Base-by-base conservation (phyloP, 768 basidiomycete genomes). In the Zangia roseola region DNA sequence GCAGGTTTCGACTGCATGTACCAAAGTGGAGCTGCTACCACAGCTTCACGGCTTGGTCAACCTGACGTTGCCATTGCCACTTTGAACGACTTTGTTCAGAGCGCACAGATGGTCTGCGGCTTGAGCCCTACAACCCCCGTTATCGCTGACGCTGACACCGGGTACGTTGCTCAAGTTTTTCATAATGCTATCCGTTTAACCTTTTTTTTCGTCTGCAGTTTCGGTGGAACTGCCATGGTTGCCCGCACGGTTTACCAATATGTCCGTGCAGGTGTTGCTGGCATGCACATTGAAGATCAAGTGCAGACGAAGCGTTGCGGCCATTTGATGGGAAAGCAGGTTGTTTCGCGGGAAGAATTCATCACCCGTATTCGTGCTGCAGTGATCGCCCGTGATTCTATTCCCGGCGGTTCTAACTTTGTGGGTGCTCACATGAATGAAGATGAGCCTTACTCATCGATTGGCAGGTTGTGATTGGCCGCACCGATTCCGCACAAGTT, bases 11-110 rank as follows among this genome's bases (percentile, higher is more conserved):
- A 77, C 21, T 89, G 87, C 56, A 53, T 89, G 48, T 91, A 90
- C 64, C 88, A 89, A 69, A 88, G 84, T 57, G 88, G 88, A 43
- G 86, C 88, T 42, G 86, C 86, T 13, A 90, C 88, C 1, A 89
- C 87, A 10, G 88, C 88, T 35, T 88, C 88, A 1, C 79, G 86
- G 16, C 73, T 89, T 20, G 87, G 87, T 16, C 81, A 82, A 60
- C 86, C 87, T n/a, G 87, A 89, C 63, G 72, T 89, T 35, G 87
- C 85, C 21, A 86, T 89, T 55, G 85, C 87, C 4, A 88, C 86
- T 23, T 59, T 88, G 59, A 88, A 87, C 55, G 87, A 89, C 59
- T 89, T 89, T 51, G 84, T 84, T 20, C 78, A 77, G 63, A 80
- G 79, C 43, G 86, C 81, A 2, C 79, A 81, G 61, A 85, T 87